Evolutionary conservation across 495 filamentous ascomycete species (phyloP), one percentile per base, ranked within the genome.

Genomic region (Sporormia fimetaria): DNA sequence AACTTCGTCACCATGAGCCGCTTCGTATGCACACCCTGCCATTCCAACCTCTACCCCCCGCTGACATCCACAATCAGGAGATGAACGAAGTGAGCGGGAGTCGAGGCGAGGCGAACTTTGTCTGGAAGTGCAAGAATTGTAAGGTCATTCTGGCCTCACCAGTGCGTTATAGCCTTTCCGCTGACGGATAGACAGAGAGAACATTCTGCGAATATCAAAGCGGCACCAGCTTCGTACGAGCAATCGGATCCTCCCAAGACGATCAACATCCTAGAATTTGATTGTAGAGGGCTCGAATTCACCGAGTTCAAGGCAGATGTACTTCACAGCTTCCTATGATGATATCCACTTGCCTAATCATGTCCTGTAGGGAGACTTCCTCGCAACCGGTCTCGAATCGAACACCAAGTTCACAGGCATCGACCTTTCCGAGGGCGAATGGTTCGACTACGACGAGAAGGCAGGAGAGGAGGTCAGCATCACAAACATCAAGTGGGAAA

Each of bases 51-150:
- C n/a, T n/a, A 5, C 14, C 29, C 37, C 34, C 16, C 9, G 17
- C 45, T 49, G 12, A 49, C 26, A 24, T 17, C 2, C 14, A 21
- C 33, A 31, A 15, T 24, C 33, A 96, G 87, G 87, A 93, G 55
- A 68, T 61, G 36, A 79, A 87, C 53, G 88, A 94, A 38, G 76
- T 92, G 54, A 85, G 83, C 40, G 86, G 85, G 11, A 92, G 85
- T 61, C 74, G 83, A 33, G 90, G 90, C 31, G 87, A 96, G 62
- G 92, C 90, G 6, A 94, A 94, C 63, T 94, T 98, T 59, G 90
- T 98, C 32, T 96, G 88, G 88, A 83, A 76, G 57, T 98, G 90
- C 70, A 93, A 85, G 60, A 80, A 83, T 49, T 98, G 67, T 54
- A 59, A 61, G 53, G 56, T 60, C 40, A 44, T 48, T 48, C 16